Evolutionary conservation across 148 eudicot genomes (phyloP).

Genomic region (Diospyros lotus): DNA sequence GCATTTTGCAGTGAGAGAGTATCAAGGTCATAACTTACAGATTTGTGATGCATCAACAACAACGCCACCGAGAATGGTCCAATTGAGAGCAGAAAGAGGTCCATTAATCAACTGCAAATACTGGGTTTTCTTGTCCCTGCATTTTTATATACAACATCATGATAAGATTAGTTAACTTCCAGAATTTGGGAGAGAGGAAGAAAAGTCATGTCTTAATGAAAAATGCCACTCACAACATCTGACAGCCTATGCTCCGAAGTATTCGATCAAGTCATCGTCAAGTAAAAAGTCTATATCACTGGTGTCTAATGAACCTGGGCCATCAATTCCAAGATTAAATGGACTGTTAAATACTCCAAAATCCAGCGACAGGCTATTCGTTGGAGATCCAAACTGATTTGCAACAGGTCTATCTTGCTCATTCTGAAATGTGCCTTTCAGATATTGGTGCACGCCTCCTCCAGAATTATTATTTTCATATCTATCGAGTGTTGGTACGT

Average conservation of each 20-base stretch:
- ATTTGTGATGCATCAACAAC: not conserved
- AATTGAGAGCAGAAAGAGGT: not conserved
- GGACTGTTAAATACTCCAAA: slow-evolving; percentile 39
- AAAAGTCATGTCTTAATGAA: not conserved
- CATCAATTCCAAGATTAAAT: slow-evolving; percentile 35
- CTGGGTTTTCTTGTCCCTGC: not conserved
- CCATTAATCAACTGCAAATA: not conserved
- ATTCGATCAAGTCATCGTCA: slow-evolving; percentile 49
- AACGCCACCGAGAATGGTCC: not conserved
- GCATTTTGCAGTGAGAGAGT: not conserved
- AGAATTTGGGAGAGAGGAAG: not conserved
- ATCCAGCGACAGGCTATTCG: slow-evolving; percentile 43
- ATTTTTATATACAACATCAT: not conserved
- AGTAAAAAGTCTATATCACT: slow-evolving; percentile 35
- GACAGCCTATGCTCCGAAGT: slow-evolving; percentile 51
- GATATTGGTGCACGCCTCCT: slow-evolving; percentile 32
- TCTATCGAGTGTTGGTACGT: slow-evolving; percentile 18
- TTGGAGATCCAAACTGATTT: slow-evolving; percentile 48
- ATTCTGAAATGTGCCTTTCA: slow-evolving; percentile 31
- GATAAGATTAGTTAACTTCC: not conserved
- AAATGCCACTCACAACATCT: slow-evolving; percentile 21
- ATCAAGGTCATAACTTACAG: slow-evolving; percentile 13
- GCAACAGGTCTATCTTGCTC: slow-evolving; percentile 44
- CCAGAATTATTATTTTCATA: slow-evolving; percentile 37
- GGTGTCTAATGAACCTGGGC: slow-evolving; percentile 24